Base-by-base conservation (phyloP, 73 alveolate species). In the Effrenium voratum region DNA sequence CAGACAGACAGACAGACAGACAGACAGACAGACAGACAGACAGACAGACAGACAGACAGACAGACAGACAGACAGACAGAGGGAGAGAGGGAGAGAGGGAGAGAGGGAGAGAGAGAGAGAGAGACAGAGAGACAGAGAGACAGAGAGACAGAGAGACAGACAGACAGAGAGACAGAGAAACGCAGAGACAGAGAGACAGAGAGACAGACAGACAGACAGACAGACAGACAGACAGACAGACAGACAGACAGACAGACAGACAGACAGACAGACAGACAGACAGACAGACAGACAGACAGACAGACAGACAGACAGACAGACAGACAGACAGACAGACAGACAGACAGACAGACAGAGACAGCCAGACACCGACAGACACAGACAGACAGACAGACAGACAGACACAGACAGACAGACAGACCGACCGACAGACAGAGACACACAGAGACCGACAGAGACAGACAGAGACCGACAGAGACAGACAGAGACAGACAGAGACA, bases 361-460 rank as follows among this genome's bases (percentile, higher is more conserved):
- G n/a, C n/a, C n/a, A n/a, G n/a, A n/a, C n/a, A n/a, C n/a, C 13
- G 70, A 55, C 70, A 55, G 70, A 55, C 32, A 55, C 70, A 55
- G 70, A 55, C 70, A 55, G 70, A 55, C 70, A 55, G 70, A 55
- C 70, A 55, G 70, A 55, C 70, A 55, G 70, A 55, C 70, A 55
- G 70, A 55, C 70, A 55, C 70, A 55, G 70, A 55, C 70, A 55
- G 70, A 55, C 70, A n/a, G n/a, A n/a, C n/a, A n/a, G n/a, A n/a
- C n/a, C n/a, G n/a, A n/a, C n/a, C n/a, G n/a, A n/a, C n/a, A n/a
- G n/a, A n/a, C n/a, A n/a, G n/a, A n/a, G n/a, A n/a, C n/a, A n/a
- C n/a, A n/a, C n/a, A n/a, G n/a, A n/a, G n/a, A n/a, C n/a, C n/a
- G n/a, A n/a, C n/a, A n/a, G n/a, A n/a, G n/a, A n/a, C n/a, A n/a